Evolutionary conservation across 2,329 filamentous ascomycete genomes (phyloP).

Genomic region (Ophiostoma sp.): DNA sequence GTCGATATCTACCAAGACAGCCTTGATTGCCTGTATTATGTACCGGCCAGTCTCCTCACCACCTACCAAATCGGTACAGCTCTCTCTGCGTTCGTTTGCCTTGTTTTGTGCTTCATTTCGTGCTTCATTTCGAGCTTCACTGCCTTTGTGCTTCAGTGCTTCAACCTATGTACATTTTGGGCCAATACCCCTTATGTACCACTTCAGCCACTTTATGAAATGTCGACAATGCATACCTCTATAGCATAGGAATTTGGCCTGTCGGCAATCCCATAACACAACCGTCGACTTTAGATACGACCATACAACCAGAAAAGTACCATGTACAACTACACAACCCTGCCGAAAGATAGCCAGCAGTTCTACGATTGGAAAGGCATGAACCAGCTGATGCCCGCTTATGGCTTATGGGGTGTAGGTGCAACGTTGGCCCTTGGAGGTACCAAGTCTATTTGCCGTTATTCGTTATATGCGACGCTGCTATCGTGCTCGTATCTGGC

Average conservation of each 20-base stretch:
- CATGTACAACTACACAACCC: not conserved
- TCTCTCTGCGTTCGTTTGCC: not conserved
- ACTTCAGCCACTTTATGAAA: no score
- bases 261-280: no score
- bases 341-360: not conserved
- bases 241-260: no score
- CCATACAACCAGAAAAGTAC: no score
- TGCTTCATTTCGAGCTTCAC: not conserved
- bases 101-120: not conserved
- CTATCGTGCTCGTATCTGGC: conserved; percentile 5
- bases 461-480: not conserved
- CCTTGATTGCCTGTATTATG: no score
- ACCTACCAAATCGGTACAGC: not conserved
- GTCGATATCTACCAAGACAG: no score
- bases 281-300: no score
- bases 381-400: not conserved
- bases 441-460: conserved; percentile 1
- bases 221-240: no score
- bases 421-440: not conserved
- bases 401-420: not conserved
- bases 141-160: no score
- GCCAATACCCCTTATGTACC: no score
- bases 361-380: not conserved
- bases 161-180: no score
- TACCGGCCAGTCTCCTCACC: not conserved